Base-by-base conservation (phyloP, 2,329 filamentous ascomycete species). In the Sporothrix sp. region DNA sequence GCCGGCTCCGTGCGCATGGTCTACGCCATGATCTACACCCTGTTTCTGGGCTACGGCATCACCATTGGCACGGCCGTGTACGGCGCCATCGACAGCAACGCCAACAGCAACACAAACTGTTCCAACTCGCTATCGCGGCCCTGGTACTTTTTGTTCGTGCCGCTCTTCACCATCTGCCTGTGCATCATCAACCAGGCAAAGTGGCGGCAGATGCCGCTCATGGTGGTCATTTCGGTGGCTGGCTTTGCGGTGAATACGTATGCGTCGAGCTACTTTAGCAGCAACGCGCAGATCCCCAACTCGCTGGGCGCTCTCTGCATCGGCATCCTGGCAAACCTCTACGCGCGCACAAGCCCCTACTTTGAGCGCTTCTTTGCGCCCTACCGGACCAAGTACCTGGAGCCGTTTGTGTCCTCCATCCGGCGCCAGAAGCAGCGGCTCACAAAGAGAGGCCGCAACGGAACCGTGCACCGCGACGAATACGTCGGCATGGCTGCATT, bases 181-280 rank as follows among this genome's bases (percentile, higher is more conserved):
- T 67, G 65, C 53, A 53, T 61, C 44, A 63, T 67, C 59, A 90
- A 90, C 65, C 85, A 91, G 58, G 85, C 84, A 53, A 87, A 88
- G 65, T 87, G 78, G 78, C 83, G 79, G 59, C 86, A 91, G 62
- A 77, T 81, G 28, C 85, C 86, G 0, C 74, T 85, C 46, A 91
- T 91, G 85, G 68, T 85, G 4, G 39, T 78, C 52, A 89, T 94
- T 59, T 79, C 86, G 0, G 68, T 88, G 28, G 76, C 79, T 0
- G 87, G 87, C 8, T 93, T 85, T 61, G 71, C 81, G 7, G 83
- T 87, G 59, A 91, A 85, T 65, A 86, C 79, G 66, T 89, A 86
- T 65, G 80, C 78, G 13, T 78, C 78, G 28, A 70, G 74, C 27
- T 79, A 76, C 56, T 87, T 91, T 62, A 68, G 74, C 21, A 77